Conservation (phyloP, 345 rosid genomes). For the Rhodomyrtus tomentosa region DNA sequence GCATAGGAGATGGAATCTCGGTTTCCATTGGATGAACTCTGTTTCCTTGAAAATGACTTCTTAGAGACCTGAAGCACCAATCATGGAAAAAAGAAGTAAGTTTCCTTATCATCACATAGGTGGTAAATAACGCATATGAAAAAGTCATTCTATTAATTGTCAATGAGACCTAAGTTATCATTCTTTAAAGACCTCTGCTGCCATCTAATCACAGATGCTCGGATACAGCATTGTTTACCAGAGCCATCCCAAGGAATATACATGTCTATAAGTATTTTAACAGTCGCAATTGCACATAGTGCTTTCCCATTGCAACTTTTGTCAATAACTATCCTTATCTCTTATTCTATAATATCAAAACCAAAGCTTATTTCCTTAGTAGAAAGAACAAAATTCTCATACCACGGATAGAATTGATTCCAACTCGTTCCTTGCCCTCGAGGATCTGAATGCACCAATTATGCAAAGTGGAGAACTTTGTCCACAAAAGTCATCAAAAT, state of each 20-base stretch:
- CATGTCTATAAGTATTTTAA: background rate
- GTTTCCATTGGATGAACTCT: constrained; percentile 21
- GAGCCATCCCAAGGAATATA: background rate
- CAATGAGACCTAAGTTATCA: background rate
- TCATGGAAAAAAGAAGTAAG: background rate
- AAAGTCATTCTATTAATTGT: background rate
- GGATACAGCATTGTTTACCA: background rate
- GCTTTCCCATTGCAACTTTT: background rate
- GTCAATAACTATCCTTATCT: background rate
- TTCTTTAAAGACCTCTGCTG: background rate
- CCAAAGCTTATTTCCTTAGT: background rate
- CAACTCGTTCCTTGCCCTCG: constrained; percentile 45
- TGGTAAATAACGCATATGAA: background rate
- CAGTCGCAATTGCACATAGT: background rate
- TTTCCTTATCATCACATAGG: background rate
- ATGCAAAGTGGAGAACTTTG: constrained; percentile 67
- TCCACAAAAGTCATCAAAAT: constrained; percentile 57
- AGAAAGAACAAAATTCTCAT: constrained; percentile 4
- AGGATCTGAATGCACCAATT: constrained; percentile 69
- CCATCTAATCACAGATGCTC: background rate
- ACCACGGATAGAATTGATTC: constrained; percentile 50
- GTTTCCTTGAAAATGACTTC: constrained; percentile 58
- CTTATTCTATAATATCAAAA: background rate
- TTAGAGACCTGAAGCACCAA: constrained; percentile 50
- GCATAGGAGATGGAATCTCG: constrained; percentile 46